Percentiles rank a stretch among this genome's conserved stretches.
phyloP scores from a whole-genome alignment of 2,329 filamentous ascomycete species.

The Aspergillus ibericus region DNA sequence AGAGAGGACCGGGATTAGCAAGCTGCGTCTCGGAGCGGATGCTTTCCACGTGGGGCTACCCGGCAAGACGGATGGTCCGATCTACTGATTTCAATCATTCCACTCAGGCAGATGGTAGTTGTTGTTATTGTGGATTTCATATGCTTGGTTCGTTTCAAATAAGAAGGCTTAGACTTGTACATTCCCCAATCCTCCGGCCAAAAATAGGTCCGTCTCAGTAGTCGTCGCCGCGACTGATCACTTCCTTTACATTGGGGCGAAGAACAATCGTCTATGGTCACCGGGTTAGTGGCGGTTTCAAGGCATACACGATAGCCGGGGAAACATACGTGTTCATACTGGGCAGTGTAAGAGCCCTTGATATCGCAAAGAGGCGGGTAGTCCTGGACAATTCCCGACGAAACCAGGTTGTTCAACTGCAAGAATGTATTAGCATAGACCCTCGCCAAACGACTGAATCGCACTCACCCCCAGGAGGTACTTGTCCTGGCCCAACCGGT shows the following conservation, averaged over 20 bases:
- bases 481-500: conserved; percentile 91
- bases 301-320: background rate
- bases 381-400: conserved; percentile 79
- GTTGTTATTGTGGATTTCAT: background rate
- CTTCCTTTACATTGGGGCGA: conserved; percentile 78
- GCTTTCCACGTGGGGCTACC: conserved; percentile 41
- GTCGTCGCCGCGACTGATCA: conserved; percentile 82
- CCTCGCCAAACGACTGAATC: background rate
- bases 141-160: conserved; percentile 2
- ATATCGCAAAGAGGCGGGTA: conserved; percentile 88
- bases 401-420: conserved; percentile 81
- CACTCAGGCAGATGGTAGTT: no score
- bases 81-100: background rate
- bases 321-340: conserved; percentile 83
- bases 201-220: conserved; percentile 55
- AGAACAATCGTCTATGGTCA: conserved; percentile 67
- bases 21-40: conserved; percentile 26
- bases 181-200: background rate
- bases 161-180: background rate
- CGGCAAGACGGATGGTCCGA: conserved; percentile 18
- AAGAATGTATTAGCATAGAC: conserved; percentile 5
- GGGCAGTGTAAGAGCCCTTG: conserved; percentile 92
- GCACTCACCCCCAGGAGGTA: conserved; percentile 78
- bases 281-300: conserved; percentile 17
- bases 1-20: conserved; percentile 15